A percentile compares a stretch with the other conserved stretches of the same genome.
These are phyloP conservation scores for Suhomyces prunicola DNA, from an alignment of 805 yeast genomes.

Conservation along the genomic window DNA sequence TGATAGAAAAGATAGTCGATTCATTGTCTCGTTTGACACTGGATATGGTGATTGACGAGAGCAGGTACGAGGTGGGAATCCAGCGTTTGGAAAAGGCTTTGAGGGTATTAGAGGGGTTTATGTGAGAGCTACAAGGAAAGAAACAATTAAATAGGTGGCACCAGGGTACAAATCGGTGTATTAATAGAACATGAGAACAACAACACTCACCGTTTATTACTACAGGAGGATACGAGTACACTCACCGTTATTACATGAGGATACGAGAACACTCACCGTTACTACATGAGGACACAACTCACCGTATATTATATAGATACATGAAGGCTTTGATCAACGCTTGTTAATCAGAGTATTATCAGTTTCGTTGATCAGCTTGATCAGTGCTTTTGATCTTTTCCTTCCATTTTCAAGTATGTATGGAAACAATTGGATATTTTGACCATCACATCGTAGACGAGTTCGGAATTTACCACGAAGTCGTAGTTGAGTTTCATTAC, in stretches of 20 bases:
- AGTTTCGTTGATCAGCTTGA: too few species aligned
- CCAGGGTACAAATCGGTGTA: too few species aligned
- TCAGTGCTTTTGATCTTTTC: not conserved
- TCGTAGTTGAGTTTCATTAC: conserved; percentile 39
- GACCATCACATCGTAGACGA: conserved; percentile 29
- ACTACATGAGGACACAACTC: not conserved
- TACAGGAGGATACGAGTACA: too few species aligned
- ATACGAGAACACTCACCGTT: too few species aligned
- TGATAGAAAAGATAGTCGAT: conserved; percentile 83
- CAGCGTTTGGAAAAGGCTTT: conserved; percentile 78
- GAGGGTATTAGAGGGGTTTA: conserved; percentile 79
- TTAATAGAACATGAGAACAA: too few species aligned
- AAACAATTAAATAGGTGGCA: too few species aligned
- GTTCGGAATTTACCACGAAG: conserved; percentile 26
- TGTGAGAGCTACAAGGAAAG: conserved; percentile 13
- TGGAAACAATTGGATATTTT: conserved; percentile 29
- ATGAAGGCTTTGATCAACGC: not conserved
- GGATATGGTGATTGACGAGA: conserved; percentile 85
- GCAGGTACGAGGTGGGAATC: conserved; percentile 76
- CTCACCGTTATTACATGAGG: too few species aligned
- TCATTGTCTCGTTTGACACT: conserved; percentile 81
- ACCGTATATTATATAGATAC: not conserved
- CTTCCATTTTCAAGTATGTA: conserved; percentile 11
- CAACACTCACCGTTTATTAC: not conserved
- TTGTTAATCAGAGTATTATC: not conserved